Base-by-base conservation (phyloP, 2,329 filamentous ascomycete genomes). In the Didymella pomorum region DNA sequence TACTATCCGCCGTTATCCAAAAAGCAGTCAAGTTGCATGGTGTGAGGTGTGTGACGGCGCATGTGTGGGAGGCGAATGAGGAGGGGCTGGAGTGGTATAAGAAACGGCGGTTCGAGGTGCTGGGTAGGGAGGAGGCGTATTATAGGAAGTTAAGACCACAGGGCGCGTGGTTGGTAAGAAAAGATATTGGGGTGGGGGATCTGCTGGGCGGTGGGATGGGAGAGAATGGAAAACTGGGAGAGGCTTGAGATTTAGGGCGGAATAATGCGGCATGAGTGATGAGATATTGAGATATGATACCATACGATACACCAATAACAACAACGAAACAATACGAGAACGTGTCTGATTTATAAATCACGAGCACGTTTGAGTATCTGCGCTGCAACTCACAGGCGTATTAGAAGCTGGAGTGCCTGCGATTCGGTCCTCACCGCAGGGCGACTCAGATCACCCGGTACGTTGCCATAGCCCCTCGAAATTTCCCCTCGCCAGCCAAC, bases 41-140 rank as follows among this genome's bases (percentile, higher is more conserved):
- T 25, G 81, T 84, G 25, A 74, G 73, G 11, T 79, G 76, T 14
- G 81, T 88, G 20, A 86, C 83, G 2, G 87, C 87, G 11, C 87
- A 89, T 72, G 86, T 88, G 0, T 88, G 87, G 81, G 85, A 87
- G 64, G 82, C 81, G 21, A 89, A 89, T 55, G 78, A 81, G 18
- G 85, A 87, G 47, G 87, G 81, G 0, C 66, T 87, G 62, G 79
- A 80, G 46, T 89, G 87, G 87, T 89, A 89, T 75, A 70, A 73
- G 43, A 82, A 83, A 61, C 79, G 86, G 4, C 85, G 83, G 0
- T 89, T 89, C 60, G 77, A 78, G 60, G 79, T 84, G 39, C 76
- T 82, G 18, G 79, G 78, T 2, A 75, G 81, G 50, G 80, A 87
- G 42, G 79, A 83, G 48, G 80, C 77, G 3, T 89, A 89, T 69